These are phyloP conservation scores for Capsaspora owczarzaki DNA, from an alignment of 78 protist species.

Conservation along the genomic window DNA sequence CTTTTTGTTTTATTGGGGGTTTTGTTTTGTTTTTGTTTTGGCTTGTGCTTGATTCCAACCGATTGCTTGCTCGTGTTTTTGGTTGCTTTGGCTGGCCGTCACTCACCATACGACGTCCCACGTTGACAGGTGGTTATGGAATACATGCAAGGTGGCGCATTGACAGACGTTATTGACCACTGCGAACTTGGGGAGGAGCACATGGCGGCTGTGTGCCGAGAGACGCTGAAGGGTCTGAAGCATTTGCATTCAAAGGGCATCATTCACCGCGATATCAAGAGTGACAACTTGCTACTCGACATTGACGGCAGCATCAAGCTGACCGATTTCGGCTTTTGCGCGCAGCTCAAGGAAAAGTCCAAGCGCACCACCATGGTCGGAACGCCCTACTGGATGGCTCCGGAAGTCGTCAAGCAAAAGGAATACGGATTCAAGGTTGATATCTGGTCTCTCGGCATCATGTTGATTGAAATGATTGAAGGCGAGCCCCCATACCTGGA, in stretches of 20 bases:
- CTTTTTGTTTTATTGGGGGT: too few relatives aligned
- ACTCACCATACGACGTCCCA: too few relatives aligned
- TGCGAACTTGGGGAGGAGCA: background rate
- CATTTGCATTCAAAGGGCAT: slow-evolving; percentile 12
- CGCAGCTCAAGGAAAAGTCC: slow-evolving; percentile 22
- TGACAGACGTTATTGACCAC: background rate
- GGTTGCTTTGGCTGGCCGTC: too few relatives aligned
- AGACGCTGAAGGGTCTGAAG: background rate
- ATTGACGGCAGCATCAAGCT: too few relatives aligned
- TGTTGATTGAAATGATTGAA: slow-evolving; percentile 64
- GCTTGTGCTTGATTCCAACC: too few relatives aligned
- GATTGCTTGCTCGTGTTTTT: too few relatives aligned
- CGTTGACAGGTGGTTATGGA: slow-evolving; percentile 5
- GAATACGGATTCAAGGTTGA: slow-evolving; percentile 30
- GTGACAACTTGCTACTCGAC: slow-evolving; percentile 27
- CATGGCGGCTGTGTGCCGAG: background rate
- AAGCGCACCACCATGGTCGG: slow-evolving; percentile 10
- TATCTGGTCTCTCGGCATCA: slow-evolving; percentile 74
- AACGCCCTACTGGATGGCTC: slow-evolving; percentile 45
- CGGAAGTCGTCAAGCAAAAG: slow-evolving; percentile 40
- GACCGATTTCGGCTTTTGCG: slow-evolving; percentile 53
- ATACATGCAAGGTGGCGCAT: background rate
- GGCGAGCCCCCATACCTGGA: slow-evolving; percentile 59
- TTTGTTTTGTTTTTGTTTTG: too few relatives aligned
- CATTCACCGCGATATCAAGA: slow-evolving; percentile 42